Evolutionary conservation across 768 basidiomycete genomes (phyloP), one percentile per base, ranked within the genome.

Genomic region (Pholiota conissans): DNA sequence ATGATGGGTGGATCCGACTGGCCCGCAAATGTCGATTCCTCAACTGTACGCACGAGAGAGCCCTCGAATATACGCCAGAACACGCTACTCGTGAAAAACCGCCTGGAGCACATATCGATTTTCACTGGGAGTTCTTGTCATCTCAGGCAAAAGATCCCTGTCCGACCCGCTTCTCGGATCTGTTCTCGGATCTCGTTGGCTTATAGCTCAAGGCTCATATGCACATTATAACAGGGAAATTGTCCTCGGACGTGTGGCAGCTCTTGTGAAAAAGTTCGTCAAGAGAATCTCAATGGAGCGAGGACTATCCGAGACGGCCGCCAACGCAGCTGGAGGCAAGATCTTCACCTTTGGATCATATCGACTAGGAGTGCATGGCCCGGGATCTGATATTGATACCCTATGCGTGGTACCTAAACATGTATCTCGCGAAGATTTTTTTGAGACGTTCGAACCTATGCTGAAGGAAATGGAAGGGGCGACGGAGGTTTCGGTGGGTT

Each of bases 311-410:
- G 95, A 98, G 61, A 74, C 88, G 18, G 90, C 93, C 1, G 95
- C 96, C 8, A 84, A 76, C 51, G 87, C 91, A 48, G 93, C 97
- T 8, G 97, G 97, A 51, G 97, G 95, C 62, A 96, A 98, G 79
- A 98, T 99, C 70, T 99, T 94, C 73, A 98, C 97, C 6, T 99
- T 96, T 72, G 97, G 97, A 39, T 98, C 95, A 51, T 98, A 98
- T 79, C 90, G 97, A 65, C 78, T 99, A 49, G 97, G 97, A 58
- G 97, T 98, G 20, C 97, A 98, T 73, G 93, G 93, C 11, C 97
- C 96, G 32, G 91, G 93, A 3, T 81, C 89, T 49, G 96, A 99
- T 83, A 98, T 99, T 71, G 97, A 99, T 78, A 97, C 95, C n/a
- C 76, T 99, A 20, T 91, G 93, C 69, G 96, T 98, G 32, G 97